Conservation (phyloP, 352 stramenopile genomes). For the Globisporangium splendens region DNA sequence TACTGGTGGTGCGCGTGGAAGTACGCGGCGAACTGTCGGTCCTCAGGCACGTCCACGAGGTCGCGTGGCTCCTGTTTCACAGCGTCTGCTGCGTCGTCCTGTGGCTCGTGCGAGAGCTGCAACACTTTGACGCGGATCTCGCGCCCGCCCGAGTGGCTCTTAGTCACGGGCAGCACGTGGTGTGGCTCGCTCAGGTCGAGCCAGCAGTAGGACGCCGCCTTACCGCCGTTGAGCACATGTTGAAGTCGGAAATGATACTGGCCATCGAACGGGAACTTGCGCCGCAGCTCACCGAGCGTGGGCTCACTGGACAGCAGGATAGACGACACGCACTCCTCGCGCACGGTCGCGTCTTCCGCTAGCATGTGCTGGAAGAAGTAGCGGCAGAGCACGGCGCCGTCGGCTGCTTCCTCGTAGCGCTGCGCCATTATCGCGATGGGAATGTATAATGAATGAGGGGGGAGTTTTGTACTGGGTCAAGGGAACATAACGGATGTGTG, state of each 20-base stretch:
- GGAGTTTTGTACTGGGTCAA: too few relatives aligned
- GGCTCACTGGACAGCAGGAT: slow-evolving; percentile 62
- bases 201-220: slow-evolving; percentile 58
- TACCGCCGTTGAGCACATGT: slow-evolving; percentile 16
- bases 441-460: too few relatives aligned
- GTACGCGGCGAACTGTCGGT: slow-evolving; percentile 57
- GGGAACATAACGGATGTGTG: too few relatives aligned
- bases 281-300: slow-evolving; percentile 56
- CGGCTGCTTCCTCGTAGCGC: slow-evolving; percentile 8
- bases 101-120: slow-evolving; percentile 39
- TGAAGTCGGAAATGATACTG: slow-evolving; percentile 78
- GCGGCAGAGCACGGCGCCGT: slow-evolving; percentile 52
- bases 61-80: slow-evolving; percentile 13
- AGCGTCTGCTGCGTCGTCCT: slow-evolving; percentile 9
- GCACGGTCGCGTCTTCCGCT: slow-evolving; percentile 37
- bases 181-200: slow-evolving; percentile 61
- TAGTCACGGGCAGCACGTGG: slow-evolving; percentile 32
- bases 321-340: slow-evolving; percentile 50
- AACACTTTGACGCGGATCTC: slow-evolving; percentile 76
- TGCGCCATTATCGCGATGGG: slow-evolving; percentile 1
- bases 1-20: slow-evolving; percentile 44
- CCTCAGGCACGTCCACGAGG: slow-evolving; percentile 62
- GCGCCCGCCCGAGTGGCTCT: slow-evolving; percentile 13
- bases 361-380: slow-evolving; percentile 84
- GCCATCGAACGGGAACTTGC: slow-evolving; percentile 77